These are phyloP conservation scores for Vitellaria paradoxa DNA, from an alignment of 179 eudicot species.

Conservation along the genomic window DNA sequence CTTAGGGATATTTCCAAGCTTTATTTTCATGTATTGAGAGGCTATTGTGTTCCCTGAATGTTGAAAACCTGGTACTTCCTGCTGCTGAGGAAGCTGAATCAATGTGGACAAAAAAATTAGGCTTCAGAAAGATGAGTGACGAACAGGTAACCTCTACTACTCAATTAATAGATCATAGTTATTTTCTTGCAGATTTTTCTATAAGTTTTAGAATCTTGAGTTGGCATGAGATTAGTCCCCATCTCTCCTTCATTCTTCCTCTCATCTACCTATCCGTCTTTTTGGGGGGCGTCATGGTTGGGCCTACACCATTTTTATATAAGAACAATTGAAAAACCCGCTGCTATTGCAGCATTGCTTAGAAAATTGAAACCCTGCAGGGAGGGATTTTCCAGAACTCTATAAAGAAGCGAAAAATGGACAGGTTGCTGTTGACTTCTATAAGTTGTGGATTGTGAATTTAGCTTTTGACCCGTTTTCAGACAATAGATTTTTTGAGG, in stretches of 20 bases:
- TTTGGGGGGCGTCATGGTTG: too few relatives aligned
- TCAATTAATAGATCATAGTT: neutral
- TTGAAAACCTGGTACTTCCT: conserved; percentile 84
- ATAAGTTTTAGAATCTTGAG: neutral
- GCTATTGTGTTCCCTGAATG: conserved; percentile 56
- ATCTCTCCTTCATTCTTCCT: too few relatives aligned
- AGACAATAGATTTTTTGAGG: neutral
- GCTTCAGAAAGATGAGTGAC: conserved; percentile 68
- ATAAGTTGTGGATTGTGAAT: neutral
- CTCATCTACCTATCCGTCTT: too few relatives aligned
- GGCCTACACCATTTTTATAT: too few relatives aligned
- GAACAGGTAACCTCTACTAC: conserved; percentile 54
- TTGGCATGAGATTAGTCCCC: neutral
- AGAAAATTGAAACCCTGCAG: conserved; percentile 35
- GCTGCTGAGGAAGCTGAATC: conserved; percentile 93
- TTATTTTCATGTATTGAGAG: conserved; percentile 72
- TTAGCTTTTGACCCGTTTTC: neutral
- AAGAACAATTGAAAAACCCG: too few relatives aligned
- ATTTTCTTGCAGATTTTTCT: neutral
- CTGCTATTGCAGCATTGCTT: conserved; percentile 20
- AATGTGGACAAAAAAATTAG: conserved; percentile 84
- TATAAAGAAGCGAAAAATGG: neutral
- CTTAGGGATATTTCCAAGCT: conserved; percentile 82
- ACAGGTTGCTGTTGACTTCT: neutral
- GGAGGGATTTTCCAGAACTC: neutral